phyloP scores from a whole-genome alignment of 768 basidiomycete genomes.

The Leccinum variicolor region DNA sequence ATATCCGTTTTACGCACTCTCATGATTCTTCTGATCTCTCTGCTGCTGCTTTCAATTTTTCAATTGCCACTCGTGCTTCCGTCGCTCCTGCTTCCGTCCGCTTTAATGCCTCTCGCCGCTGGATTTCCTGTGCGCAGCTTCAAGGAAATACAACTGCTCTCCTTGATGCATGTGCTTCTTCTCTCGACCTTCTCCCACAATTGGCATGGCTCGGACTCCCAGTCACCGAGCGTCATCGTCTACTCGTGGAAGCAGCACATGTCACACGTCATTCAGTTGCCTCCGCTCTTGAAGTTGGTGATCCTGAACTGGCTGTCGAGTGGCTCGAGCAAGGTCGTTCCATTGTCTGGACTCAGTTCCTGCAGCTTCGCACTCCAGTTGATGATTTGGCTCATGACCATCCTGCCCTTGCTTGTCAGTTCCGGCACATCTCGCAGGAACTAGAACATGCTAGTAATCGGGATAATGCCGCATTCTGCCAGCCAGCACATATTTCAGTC shows the following conservation, averaged over 20 bases:
- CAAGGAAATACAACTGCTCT: not conserved
- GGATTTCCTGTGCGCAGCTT: not conserved
- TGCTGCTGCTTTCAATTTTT: not conserved
- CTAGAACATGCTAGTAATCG: not conserved
- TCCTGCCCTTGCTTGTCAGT: not conserved
- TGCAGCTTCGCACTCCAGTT: not conserved
- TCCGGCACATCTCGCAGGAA: not conserved
- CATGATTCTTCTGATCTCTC: not conserved
- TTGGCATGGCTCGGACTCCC: not conserved
- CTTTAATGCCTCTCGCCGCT: not conserved
- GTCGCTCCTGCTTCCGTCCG: not conserved
- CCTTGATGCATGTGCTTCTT: not conserved
- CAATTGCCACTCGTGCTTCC: not conserved
- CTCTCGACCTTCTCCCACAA: not conserved
- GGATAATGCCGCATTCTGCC: not conserved
- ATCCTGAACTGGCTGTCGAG: not conserved
- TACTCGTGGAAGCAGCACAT: not conserved
- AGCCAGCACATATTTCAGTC: not conserved
- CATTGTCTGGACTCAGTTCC: not conserved
- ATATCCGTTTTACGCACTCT: not conserved
- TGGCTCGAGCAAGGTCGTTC: not conserved
- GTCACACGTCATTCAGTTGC: not conserved
- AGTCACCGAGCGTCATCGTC: not conserved
- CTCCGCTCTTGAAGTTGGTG: not conserved
- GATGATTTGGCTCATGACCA: not conserved